A percentile compares a stretch with the other conserved stretches of the same genome.
phyloP scores from a whole-genome alignment of 805 yeast species.

The Candida palmyrensis region DNA sequence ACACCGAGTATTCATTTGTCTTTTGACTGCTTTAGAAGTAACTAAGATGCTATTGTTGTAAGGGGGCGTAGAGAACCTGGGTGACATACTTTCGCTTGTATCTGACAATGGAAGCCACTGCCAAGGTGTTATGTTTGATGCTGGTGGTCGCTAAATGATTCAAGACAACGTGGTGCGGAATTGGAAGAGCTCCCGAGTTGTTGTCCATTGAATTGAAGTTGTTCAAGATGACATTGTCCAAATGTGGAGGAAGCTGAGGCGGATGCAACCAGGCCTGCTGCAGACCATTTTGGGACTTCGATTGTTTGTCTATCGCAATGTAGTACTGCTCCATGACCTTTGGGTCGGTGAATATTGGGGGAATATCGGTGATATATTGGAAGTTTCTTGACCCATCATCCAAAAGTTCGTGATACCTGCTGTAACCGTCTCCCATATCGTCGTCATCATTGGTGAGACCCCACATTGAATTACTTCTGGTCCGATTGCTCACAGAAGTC shows the following conservation, averaged over 20 bases:
- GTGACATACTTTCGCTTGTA: constrained; percentile 87
- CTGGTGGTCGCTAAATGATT: constrained; percentile 95
- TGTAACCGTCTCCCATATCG: constrained; percentile 79
- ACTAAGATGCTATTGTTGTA: constrained; percentile 34
- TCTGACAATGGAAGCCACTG: constrained; percentile 88
- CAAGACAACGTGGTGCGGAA: constrained; percentile 91
- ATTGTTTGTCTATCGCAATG: constrained; percentile 65
- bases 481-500: constrained; percentile 23
- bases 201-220: constrained; percentile 60
- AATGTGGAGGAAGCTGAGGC: constrained; percentile 94
- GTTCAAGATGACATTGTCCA: constrained; percentile 89
- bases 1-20: neutral
- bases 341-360: constrained; percentile 81
- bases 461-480: constrained; percentile 55
- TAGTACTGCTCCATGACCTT: constrained; percentile 85
- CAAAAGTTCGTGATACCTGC: constrained; percentile 67
- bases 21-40: neutral
- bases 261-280: constrained; percentile 76
- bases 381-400: constrained; percentile 12
- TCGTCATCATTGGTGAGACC: constrained; percentile 64
- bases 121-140: constrained; percentile 87
- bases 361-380: constrained; percentile 63
- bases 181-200: constrained; percentile 83
- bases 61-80: constrained; percentile 86
- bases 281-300: constrained; percentile 51